Base-by-base conservation (phyloP, 78 protist species). In the Andalucia godoyi region DNA sequence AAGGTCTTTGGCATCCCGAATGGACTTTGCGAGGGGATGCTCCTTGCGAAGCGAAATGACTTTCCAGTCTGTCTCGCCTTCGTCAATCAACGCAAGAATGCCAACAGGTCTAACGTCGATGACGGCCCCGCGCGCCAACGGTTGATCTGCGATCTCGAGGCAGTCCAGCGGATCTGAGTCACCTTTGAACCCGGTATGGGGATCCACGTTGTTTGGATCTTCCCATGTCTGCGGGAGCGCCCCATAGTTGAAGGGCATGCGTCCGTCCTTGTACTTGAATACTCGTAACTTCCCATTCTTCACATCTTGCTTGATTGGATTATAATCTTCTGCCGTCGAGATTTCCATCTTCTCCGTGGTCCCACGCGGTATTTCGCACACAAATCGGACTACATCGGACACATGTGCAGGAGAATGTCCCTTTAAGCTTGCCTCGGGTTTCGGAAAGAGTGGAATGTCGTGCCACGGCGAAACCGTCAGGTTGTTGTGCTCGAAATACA, bases 51-150 rank as follows among this genome's bases (percentile, higher is more conserved):
- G 47, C 32, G 76, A 66, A 30, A 79, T 21, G 46, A 79, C 34
- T 49, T 79, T 79, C 84, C 84, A 79, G 70, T 79, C 84, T 46
- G 34, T 32, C 71, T 79, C 84, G 30, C 80, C 80, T 51, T 73
- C 80, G 58, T 79, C 84, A n/a, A 74, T 57, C 57, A 79, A n/a
- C 37, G 66, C 43, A 21, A 78, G 53, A 13, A 12, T 54, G 27
- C 84, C 84, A 8, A 78, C 54, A 13, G 33, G 42, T 29, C 47
- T 52, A 12, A 79, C 76, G 9, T 70, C 63, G 13, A 45, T 43
- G 52, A 79, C 30, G 32, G 45, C 40, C 41, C 84, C 84, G 37
- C 52, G 38, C 2, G 17, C 60, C 15, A 66, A 29, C 34, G 49
- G 23, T 13, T 33, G 46, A 3, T 15, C 21, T 33, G 72, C 57